Conservation (phyloP, 345 rosid species). For the Euphorbia lathyris region DNA sequence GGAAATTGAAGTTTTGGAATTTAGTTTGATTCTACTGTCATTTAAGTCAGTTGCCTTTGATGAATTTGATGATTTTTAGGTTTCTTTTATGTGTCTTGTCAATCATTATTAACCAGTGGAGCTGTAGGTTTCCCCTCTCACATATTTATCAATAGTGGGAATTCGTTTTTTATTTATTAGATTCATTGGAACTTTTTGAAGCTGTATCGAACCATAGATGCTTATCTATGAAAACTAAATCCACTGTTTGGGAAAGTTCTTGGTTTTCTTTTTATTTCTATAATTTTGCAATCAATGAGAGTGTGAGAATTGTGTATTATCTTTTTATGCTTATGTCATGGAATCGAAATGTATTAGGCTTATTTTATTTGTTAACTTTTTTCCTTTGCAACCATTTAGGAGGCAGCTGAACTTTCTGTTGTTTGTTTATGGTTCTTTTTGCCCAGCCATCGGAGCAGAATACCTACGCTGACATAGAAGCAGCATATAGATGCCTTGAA, state of each 20-base stretch:
- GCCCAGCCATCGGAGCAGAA: slow-evolving; percentile 86
- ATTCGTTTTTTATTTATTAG: background rate
- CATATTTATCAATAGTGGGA: too few species aligned
- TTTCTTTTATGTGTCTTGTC: background rate
- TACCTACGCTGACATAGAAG: slow-evolving; percentile 83
- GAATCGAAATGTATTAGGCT: background rate
- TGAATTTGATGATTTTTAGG: background rate
- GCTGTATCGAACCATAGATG: background rate
- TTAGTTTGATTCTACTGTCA: background rate
- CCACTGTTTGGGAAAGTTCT: background rate
- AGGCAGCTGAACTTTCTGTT: slow-evolving; percentile 9
- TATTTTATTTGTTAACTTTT: background rate
- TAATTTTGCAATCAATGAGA: background rate
- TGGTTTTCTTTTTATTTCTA: background rate
- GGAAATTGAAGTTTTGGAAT: background rate
- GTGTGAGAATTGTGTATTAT: background rate
- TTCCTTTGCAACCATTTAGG: background rate
- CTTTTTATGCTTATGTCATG: background rate
- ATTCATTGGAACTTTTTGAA: background rate
- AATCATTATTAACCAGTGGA: background rate
- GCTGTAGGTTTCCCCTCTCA: too few species aligned
- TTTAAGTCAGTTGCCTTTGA: background rate
- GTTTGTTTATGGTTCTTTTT: slow-evolving; percentile 10
- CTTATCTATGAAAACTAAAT: background rate
- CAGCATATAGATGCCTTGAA: slow-evolving; percentile 75